Base-by-base conservation (phyloP, 257 asterid genomes). In the Nicotiana obtusifolia region DNA sequence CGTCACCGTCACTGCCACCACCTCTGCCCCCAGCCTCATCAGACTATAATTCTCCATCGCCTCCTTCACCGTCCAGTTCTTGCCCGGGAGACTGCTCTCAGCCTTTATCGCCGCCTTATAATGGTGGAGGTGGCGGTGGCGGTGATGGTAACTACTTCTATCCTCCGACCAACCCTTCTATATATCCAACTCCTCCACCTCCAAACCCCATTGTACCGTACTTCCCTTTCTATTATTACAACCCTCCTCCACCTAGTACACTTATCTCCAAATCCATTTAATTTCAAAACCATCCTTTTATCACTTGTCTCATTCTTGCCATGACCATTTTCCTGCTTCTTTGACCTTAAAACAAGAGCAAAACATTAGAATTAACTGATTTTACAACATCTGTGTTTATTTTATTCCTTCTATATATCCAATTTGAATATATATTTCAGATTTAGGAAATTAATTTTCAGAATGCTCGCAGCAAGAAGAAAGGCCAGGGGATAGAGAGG, bases 161-260 rank as follows among this genome's bases (percentile, higher is more conserved):
- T 30, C 88, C 93, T 19, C 93, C 91, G 33, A 88, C 89, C 35
- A 17, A 78, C 10, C 84, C 88, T 19, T 56, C 54, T 41, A 83
- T 71, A 5, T 83, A 20, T 77, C 69, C 82, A 0, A 78, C 71
- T 4, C 95, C 94, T 17, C 85, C 92, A 53, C 94, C 95, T n/a
- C 97, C 97, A 4, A 88, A 86, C 69, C 93, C 91, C 9, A 84
- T 89, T 59, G 66, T 86, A 13, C 86, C 94, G 0, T 90, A 90
- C 61, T 92, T 77, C 62, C 97, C 98, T 4, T 89, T 4, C 77
- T 89, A 89, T 84, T 87, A 13, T 77, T 19, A 87, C 81, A 86
- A 17, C 66, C 90, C 90, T 1, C 90, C 95, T 1, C 88, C 97
- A 16, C 83, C 88, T 28, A 81, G 81, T 71, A 10, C 80, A 10